Evolutionary conservation across 345 rosid species (phyloP), one percentile per base, ranked within the genome.

Genomic region (Eucalyptus microcorys): DNA sequence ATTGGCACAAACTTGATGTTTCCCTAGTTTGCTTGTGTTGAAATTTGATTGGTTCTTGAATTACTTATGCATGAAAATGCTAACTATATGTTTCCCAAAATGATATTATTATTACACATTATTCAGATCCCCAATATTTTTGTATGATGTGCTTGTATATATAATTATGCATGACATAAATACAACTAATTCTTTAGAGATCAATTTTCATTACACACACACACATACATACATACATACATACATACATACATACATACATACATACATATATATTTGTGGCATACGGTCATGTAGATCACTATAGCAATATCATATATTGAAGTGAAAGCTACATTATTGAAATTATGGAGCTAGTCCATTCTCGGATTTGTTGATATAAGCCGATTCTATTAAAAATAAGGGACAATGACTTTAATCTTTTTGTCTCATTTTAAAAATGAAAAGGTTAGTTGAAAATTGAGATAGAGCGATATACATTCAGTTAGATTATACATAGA

Each of bases 221-320:
- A 49, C 1, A 49, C 5, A 49, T 15, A 13, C 1, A 11, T 47
- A 47, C 3, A 21, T 24, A 37, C 21, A 49, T 50, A 2, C 0
- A 49, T 14, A 49, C 4, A 49, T 2, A 49, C 5, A 49, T 16
- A 14, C 0, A 12, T 48, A 48, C 4, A 47, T 43, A 45, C 8
- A 45, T 45, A 45, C 8, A 45, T 45, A 45, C 8, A 45, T 45
- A 45, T 45, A 45, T 45, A 45, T 48, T 2, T 52, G 26, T 52
- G 47, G 30, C 84, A 21, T 22, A 21, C 13, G 15, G 30, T 11
- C 84, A 22, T 76, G 42, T 40, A 22, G 84, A 76, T 40, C 84
- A 3, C 30, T 76, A 10, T 10, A 76, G 47, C 30, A 76, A 21
- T 40, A 76, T 22, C 47, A 3, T 40, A 37, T 10, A 40, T 76